These are phyloP conservation scores for Halenospora varia DNA, from an alignment of 495 filamentous ascomycete genomes.

Conservation along the genomic window DNA sequence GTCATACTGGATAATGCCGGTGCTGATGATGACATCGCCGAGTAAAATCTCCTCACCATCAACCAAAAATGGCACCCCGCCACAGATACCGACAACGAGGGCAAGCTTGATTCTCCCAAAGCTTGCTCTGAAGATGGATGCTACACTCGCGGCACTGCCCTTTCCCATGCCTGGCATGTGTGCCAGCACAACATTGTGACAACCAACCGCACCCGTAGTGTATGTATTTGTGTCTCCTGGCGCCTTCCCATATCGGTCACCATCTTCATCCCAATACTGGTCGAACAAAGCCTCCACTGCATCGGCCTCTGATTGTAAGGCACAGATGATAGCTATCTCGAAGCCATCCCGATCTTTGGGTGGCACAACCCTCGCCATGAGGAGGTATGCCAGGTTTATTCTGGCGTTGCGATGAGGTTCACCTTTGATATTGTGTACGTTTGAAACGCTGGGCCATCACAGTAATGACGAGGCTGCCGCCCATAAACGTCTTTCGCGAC, in stretches of 20 bases:
- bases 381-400: too few relatives aligned
- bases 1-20: conserved; percentile 35
- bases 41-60: conserved; percentile 26
- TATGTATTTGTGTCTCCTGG: conserved; percentile 31
- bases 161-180: conserved; percentile 34
- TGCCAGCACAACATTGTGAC: conserved; percentile 33
- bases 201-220: conserved; percentile 27
- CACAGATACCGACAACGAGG: conserved; percentile 42
- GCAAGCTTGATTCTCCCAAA: conserved; percentile 35
- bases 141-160: conserved; percentile 28
- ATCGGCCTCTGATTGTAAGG: conserved; percentile 27
- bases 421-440: too few relatives aligned
- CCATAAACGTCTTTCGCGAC: too few relatives aligned
- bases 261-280: conserved; percentile 22
- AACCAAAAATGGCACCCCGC: conserved; percentile 29
- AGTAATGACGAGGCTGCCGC: too few relatives aligned
- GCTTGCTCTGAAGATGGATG: conserved; percentile 26
- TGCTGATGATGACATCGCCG: conserved; percentile 44
- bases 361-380: not conserved
- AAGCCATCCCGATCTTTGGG: conserved; percentile 1
- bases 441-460: too few relatives aligned
- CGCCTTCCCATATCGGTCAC: conserved; percentile 21
- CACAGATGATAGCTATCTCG: conserved; percentile 25
- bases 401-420: too few relatives aligned
- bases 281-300: conserved; percentile 31